Conservation (phyloP, 305 asterid species). For the Fraxinus greggii region DNA sequence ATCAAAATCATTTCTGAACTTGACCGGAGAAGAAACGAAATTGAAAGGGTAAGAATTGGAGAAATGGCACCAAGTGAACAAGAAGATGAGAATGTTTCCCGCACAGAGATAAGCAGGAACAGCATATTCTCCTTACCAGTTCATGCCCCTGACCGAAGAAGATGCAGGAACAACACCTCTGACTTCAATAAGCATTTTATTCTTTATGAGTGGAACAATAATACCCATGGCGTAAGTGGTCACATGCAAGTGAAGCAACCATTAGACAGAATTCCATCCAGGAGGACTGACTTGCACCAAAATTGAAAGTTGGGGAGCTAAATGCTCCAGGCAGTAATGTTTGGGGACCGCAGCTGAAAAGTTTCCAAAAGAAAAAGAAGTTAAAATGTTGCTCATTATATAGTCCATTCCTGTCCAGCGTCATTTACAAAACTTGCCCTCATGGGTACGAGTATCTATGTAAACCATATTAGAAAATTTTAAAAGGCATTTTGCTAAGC, state of each 20-base stretch:
- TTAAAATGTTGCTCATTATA: neutral
- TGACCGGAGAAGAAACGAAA: neutral
- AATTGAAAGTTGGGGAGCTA: neutral
- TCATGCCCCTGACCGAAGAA: neutral
- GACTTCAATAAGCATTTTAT: neutral
- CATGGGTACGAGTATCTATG: neutral
- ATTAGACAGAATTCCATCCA: neutral
- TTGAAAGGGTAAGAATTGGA: neutral
- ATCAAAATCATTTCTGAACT: neutral
- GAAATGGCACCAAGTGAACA: neutral
- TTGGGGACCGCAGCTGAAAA: neutral
- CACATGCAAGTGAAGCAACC: neutral
- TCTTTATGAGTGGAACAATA: neutral
- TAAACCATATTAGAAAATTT: neutral
- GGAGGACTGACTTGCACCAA: neutral
- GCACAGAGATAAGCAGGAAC: neutral
- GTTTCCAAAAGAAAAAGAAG: neutral
- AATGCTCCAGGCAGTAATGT: neutral
- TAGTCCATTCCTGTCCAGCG: neutral
- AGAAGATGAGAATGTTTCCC: neutral
- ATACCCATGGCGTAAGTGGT: neutral
- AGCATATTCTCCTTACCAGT: neutral
- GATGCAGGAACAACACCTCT: neutral
- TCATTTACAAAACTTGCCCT: neutral
- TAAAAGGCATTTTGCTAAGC: conserved; percentile 10